Conservation (phyloP, 1,139 yeast genomes). For the Blastobotrys apis region DNA sequence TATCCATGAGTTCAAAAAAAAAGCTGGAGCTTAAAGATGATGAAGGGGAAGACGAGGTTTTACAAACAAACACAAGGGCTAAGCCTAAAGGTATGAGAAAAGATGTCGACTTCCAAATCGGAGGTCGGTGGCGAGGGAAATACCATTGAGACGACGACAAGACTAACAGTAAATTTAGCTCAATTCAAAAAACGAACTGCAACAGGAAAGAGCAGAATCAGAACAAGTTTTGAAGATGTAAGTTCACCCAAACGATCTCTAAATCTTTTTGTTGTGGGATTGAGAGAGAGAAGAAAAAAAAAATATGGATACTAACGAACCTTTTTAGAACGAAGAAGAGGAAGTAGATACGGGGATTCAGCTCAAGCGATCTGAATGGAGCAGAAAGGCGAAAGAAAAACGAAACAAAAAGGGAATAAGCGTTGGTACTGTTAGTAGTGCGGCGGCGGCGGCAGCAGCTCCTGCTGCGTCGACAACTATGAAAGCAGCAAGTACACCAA, state of each 20-base stretch:
- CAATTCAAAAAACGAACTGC: slow-evolving; percentile 7
- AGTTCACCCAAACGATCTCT: not conserved
- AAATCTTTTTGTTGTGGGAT: too few relatives aligned
- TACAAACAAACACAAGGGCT: too few relatives aligned
- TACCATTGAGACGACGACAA: too few relatives aligned
- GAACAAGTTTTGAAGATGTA: not conserved
- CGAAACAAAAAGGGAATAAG: not conserved
- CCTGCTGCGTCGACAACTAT: not conserved
- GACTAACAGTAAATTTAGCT: not conserved
- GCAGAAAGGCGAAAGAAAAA: not conserved
- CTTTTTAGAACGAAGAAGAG: slow-evolving; percentile 10
- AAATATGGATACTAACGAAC: too few relatives aligned
- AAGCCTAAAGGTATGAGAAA: too few relatives aligned
- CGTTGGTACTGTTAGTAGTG: not conserved
- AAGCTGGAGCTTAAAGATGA: slow-evolving; percentile 3
- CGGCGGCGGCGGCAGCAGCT: too few relatives aligned
- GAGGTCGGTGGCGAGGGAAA: too few relatives aligned
- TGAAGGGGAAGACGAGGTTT: slow-evolving; percentile 7
- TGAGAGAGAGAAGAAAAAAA: too few relatives aligned
- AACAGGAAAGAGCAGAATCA: not conserved
- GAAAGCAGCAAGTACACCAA: not conserved
- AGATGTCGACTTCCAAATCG: too few relatives aligned
- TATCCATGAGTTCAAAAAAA: not conserved
- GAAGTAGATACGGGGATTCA: slow-evolving; percentile 3
- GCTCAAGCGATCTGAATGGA: slow-evolving; percentile 2